Conservation (phyloP, 306 rosid species). For the Arachis hypogaea region DNA sequence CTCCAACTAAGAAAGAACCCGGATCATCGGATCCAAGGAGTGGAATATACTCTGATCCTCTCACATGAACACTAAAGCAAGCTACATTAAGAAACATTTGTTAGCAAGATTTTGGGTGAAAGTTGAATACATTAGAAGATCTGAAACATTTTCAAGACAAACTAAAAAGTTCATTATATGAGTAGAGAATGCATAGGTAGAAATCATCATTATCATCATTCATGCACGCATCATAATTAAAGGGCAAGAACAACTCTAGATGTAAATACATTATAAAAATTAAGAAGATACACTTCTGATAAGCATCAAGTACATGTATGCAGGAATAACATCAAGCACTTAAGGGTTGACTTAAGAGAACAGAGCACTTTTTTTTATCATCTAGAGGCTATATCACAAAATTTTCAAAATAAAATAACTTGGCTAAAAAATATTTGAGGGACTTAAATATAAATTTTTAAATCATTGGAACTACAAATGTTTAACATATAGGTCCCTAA, state of each 20-base stretch:
- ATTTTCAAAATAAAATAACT: no score
- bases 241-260: background rate
- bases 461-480: no score
- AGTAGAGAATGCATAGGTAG: background rate
- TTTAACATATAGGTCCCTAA: no score
- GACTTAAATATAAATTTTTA: no score
- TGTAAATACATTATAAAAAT: background rate
- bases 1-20: constrained; percentile 71
- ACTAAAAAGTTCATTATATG: background rate
- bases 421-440: no score
- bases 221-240: background rate
- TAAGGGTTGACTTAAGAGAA: background rate
- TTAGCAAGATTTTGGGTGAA: constrained; percentile 7
- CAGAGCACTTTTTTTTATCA: background rate
- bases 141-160: constrained; percentile 17
- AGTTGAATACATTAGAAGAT: background rate
- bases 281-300: background rate
- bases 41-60: constrained; percentile 92
- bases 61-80: constrained; percentile 92
- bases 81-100: constrained; percentile 55
- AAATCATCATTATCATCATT: constrained; percentile 9
- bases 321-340: constrained; percentile 11
- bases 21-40: constrained; percentile 75
- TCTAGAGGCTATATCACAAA: no score
- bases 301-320: background rate